These are phyloP conservation scores for Paecilomyces variotii DNA, from an alignment of 2,329 filamentous ascomycete species.

Conservation along the genomic window DNA sequence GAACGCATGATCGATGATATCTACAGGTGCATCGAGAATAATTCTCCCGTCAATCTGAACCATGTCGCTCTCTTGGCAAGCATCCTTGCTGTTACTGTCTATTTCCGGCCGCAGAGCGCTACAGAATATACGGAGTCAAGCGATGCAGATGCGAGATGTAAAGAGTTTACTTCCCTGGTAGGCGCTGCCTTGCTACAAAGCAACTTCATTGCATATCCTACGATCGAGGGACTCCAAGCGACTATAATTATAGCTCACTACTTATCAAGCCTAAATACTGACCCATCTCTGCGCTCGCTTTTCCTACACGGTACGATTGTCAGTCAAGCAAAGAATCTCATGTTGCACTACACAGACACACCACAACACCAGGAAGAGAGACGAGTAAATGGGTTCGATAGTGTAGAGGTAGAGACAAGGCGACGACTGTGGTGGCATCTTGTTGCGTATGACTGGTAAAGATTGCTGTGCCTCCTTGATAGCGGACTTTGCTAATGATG, in stretches of 20 bases:
- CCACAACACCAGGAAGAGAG: conserved; percentile 10
- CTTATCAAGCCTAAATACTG: conserved; percentile 17
- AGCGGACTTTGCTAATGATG: not conserved
- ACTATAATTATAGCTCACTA: conserved; percentile 22
- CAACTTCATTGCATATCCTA: conserved; percentile 22
- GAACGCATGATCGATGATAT: conserved; percentile 19
- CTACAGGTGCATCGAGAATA: conserved; percentile 18
- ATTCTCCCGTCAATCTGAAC: conserved; percentile 12
- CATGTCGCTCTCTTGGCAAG: conserved; percentile 27
- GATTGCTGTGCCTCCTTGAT: too few relatives aligned
- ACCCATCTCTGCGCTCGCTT: conserved; percentile 14
- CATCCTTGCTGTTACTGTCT: conserved; percentile 24
- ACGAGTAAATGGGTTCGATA: conserved; percentile 9
- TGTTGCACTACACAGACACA: conserved; percentile 29
- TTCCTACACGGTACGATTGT: conserved; percentile 18
- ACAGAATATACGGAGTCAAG: conserved; percentile 6
- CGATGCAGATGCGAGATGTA: conserved; percentile 14
- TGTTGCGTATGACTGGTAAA: conserved; percentile 36
- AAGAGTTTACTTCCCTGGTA: conserved; percentile 20
- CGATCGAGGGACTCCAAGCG: conserved; percentile 25
- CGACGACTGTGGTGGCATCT: conserved; percentile 40
- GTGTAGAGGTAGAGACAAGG: conserved; percentile 27
- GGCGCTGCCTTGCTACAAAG: conserved; percentile 24
- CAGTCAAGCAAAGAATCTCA: conserved; percentile 25
- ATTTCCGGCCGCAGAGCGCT: conserved; percentile 15